phyloP scores from a whole-genome alignment of 805 yeast genomes.

The Limtongia smithiae region DNA sequence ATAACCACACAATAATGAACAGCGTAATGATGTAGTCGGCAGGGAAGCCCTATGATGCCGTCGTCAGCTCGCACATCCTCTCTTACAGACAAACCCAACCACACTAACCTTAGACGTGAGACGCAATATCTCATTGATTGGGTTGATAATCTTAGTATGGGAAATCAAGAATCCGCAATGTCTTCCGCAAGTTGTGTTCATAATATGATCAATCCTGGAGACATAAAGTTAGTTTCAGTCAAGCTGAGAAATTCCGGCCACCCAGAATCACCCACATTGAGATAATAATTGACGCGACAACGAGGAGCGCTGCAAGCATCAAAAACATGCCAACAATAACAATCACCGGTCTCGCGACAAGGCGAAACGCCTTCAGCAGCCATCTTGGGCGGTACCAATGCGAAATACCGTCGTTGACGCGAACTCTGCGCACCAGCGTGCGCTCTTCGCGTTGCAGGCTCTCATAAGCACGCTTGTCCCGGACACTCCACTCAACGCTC shows the following conservation, averaged over 20 bases:
- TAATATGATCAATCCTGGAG: slow-evolving; percentile 23
- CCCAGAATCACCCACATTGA: slow-evolving; percentile 11
- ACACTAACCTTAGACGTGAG: slow-evolving; percentile 21
- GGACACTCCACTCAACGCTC: slow-evolving; percentile 28
- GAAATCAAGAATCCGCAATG: slow-evolving; percentile 25
- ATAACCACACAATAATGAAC: slow-evolving; percentile 26
- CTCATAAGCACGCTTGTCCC: slow-evolving; percentile 31
- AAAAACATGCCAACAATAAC: slow-evolving; percentile 22
- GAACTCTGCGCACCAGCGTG: slow-evolving; percentile 28
- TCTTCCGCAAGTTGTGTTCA: slow-evolving; percentile 26
- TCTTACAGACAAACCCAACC: too few relatives aligned
- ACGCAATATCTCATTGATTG: slow-evolving; percentile 25
- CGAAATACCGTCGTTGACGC: slow-evolving; percentile 19
- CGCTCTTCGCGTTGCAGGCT: slow-evolving; percentile 31
- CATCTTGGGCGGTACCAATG: slow-evolving; percentile 25
- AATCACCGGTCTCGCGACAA: slow-evolving; percentile 18
- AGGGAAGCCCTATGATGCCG: slow-evolving; percentile 22
- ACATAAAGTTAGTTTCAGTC: background rate
- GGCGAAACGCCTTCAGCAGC: slow-evolving; percentile 16
- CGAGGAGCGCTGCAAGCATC: slow-evolving; percentile 18
- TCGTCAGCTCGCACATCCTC: too few relatives aligned
- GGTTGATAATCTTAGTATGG: slow-evolving; percentile 19
- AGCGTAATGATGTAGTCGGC: slow-evolving; percentile 27
- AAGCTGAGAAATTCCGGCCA: background rate
- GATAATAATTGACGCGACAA: slow-evolving; percentile 26